Evolutionary conservation across 352 stramenopile genomes (phyloP).

Genomic region (Phytopythium vexans): DNA sequence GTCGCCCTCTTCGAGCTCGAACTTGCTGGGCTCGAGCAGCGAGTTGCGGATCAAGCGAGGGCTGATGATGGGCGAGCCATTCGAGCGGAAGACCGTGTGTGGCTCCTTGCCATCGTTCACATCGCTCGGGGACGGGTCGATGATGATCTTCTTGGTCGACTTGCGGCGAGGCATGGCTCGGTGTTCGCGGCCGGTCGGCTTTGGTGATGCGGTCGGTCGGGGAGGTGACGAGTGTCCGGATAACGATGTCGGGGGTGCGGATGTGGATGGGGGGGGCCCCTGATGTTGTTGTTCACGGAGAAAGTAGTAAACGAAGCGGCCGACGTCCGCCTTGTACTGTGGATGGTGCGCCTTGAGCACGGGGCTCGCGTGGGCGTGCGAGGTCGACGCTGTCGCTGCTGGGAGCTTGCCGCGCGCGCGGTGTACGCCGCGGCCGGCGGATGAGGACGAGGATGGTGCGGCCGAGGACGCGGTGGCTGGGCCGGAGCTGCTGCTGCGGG

Average conservation of each 20-base stretch:
- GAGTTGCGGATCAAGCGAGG: conserved; percentile 66
- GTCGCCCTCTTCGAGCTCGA: conserved; percentile 36
- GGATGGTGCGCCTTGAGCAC: conserved; percentile 5
- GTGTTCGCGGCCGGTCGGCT: no score
- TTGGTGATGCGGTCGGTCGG: no score
- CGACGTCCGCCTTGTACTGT: conserved; percentile 26
- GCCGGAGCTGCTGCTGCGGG: not conserved
- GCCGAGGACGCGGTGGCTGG: no score
- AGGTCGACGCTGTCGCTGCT: not conserved
- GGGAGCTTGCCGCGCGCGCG: conserved; percentile 16
- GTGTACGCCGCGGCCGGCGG: not conserved
- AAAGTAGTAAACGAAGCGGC: conserved; percentile 31
- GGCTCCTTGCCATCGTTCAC: conserved; percentile 22
- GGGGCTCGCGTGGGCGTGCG: no score
- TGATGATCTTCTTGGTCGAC: conserved; percentile 45
- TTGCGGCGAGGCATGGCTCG: conserved; percentile 46
- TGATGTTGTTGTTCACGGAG: conserved; percentile 16
- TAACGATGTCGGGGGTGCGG: not conserved
- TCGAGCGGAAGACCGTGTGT: conserved; percentile 54
- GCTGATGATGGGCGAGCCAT: conserved; percentile 63
- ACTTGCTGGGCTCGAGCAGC: conserved; percentile 44
- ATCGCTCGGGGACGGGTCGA: conserved; percentile 31
- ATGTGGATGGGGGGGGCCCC: conserved; percentile 1
- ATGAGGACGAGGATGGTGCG: not conserved
- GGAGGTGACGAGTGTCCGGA: no score